phyloP scores from a whole-genome alignment of 768 basidiomycete species.

The Calocybe gangraenosa region DNA sequence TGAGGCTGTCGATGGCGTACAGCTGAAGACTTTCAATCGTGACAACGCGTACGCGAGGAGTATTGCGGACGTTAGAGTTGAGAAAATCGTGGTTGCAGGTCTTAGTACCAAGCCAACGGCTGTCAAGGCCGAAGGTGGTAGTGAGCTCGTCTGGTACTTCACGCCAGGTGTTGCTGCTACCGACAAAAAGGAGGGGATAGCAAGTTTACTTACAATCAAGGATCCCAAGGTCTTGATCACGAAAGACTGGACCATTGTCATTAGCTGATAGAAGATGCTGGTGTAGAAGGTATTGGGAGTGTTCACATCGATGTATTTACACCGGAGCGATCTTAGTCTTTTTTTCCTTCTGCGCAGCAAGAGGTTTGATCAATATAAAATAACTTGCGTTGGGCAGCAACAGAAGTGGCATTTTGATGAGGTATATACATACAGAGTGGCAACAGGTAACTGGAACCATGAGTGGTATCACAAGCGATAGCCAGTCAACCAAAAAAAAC shows the following conservation, averaged over 20 bases:
- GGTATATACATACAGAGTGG: too few relatives aligned
- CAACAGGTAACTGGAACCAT: too few relatives aligned
- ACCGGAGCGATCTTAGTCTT: too few relatives aligned
- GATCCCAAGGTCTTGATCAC: slow-evolving; percentile 60
- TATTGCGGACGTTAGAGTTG: slow-evolving; percentile 70
- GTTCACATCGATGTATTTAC: too few relatives aligned
- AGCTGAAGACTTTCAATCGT: slow-evolving; percentile 45
- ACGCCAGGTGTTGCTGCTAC: slow-evolving; percentile 50
- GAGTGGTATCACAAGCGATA: too few relatives aligned
- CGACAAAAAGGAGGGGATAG: slow-evolving; percentile 57
- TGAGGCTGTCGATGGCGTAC: slow-evolving; percentile 49
- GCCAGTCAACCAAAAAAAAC: too few relatives aligned
- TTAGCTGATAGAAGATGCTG: slow-evolving; percentile 20
- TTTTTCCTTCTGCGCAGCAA: too few relatives aligned
- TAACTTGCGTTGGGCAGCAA: too few relatives aligned
- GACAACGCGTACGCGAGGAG: slow-evolving; percentile 66
- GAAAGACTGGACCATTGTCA: slow-evolving; percentile 61
- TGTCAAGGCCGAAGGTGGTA: slow-evolving; percentile 48
- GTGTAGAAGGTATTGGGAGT: too few relatives aligned
- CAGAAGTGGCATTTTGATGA: too few relatives aligned
- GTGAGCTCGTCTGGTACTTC: slow-evolving; percentile 66
- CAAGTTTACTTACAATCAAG: slow-evolving; percentile 71
- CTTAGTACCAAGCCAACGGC: slow-evolving; percentile 55
- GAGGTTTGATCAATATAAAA: too few relatives aligned
- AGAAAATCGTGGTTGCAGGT: slow-evolving; percentile 79